phyloP scores from a whole-genome alignment of 768 basidiomycete species.

The Leucogyrophana mollusca region DNA sequence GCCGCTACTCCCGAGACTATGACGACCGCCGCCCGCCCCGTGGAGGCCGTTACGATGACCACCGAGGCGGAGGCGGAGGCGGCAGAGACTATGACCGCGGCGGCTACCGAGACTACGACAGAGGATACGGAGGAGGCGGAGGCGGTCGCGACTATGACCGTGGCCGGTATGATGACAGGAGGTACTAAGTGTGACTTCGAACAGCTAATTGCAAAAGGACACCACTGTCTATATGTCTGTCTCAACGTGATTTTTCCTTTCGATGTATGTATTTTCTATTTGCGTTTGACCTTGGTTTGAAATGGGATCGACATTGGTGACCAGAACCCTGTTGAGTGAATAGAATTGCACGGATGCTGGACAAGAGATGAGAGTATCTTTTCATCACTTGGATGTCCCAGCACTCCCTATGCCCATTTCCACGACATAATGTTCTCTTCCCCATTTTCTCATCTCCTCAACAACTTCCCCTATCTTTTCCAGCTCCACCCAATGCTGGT shows the following conservation, averaged over 20 bases:
- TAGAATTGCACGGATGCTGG: too few relatives aligned
- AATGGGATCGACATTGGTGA: too few relatives aligned
- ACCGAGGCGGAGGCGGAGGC: constrained; percentile 39
- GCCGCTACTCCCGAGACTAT: constrained; percentile 71
- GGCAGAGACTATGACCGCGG: constrained; percentile 33
- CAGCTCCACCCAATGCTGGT: constrained; percentile 54
- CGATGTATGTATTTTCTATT: constrained; percentile 21
- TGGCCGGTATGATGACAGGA: constrained; percentile 42
- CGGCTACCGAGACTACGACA: constrained; percentile 26
- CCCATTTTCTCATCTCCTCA: constrained; percentile 60
- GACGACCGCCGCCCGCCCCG: constrained; percentile 48
- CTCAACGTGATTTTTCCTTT: constrained; percentile 4
- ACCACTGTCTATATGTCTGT: constrained; percentile 1
- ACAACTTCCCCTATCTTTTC: constrained; percentile 70
- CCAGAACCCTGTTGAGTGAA: too few relatives aligned
- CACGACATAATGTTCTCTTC: constrained; percentile 52
- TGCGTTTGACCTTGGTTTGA: constrained; percentile 6
- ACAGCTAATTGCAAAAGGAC: background rate
- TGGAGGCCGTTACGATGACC: constrained; percentile 42
- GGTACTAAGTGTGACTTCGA: constrained; percentile 32
- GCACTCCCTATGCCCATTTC: constrained; percentile 66
- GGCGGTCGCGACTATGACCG: constrained; percentile 39
- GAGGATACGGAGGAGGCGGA: constrained; percentile 26
- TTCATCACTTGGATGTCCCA: constrained; percentile 4
- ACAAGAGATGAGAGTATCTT: constrained; percentile 18